phyloP scores from a whole-genome alignment of 345 rosid species.

The Noccaea bulbosa region DNA sequence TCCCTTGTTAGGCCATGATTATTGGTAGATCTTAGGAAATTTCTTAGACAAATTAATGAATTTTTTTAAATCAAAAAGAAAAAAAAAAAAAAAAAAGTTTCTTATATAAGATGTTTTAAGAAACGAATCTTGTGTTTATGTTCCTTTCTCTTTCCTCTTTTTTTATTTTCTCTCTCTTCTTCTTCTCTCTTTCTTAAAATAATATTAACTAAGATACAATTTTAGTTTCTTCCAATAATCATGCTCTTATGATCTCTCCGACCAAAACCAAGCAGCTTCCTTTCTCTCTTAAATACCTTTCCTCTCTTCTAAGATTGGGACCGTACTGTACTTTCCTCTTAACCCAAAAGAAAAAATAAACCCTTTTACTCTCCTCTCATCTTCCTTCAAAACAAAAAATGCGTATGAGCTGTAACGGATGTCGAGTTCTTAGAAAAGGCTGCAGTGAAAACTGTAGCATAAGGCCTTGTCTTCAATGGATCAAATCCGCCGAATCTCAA shows the following conservation, averaged over 20 bases:
- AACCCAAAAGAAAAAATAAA: background rate
- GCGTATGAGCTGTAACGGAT: conserved; percentile 99
- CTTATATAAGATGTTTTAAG: too few relatives aligned
- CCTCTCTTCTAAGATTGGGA: conserved; percentile 22
- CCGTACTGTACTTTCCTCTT: conserved; percentile 33
- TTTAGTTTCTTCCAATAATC: too few relatives aligned
- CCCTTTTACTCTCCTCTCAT: background rate
- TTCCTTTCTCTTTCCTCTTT: too few relatives aligned
- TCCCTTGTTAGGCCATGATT: too few relatives aligned
- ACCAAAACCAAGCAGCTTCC: conserved; percentile 35
- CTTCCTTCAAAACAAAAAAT: conserved; percentile 45
- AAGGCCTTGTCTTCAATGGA: conserved; percentile 97
- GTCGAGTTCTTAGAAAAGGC: conserved; percentile 94
- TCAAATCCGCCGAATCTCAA: conserved; percentile 84
- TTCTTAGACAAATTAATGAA: too few relatives aligned
- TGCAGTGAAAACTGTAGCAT: conserved; percentile 91
- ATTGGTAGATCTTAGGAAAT: too few relatives aligned
- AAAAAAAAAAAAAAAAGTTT: too few relatives aligned
- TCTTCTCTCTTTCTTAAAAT: too few relatives aligned
- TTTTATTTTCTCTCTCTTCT: too few relatives aligned
- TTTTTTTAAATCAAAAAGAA: too few relatives aligned
- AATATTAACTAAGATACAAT: too few relatives aligned
- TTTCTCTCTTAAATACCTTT: conserved; percentile 23
- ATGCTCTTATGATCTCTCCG: conserved; percentile 33
- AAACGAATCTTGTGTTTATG: too few relatives aligned